phyloP scores from a whole-genome alignment of 768 basidiomycete genomes.

The Tylopilus sp. region DNA sequence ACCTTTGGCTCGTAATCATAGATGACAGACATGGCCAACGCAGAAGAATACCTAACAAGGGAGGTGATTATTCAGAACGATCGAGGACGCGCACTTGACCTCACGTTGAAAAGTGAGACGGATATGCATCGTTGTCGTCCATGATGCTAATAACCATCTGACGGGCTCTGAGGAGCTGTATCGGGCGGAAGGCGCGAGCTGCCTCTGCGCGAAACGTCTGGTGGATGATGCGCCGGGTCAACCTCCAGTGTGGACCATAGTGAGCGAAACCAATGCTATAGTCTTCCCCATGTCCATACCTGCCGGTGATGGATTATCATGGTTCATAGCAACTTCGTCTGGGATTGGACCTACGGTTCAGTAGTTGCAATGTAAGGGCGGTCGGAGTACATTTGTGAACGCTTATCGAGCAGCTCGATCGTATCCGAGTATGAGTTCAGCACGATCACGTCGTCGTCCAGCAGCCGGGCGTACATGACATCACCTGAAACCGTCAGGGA shows the following conservation, averaged over 20 bases:
- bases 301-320: too few species aligned
- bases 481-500: too few species aligned
- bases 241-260: constrained; percentile 5
- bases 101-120: constrained; percentile 6
- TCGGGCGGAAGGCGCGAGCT: constrained; percentile 5
- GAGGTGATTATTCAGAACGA: background rate
- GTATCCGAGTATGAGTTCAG: too few species aligned
- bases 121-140: background rate
- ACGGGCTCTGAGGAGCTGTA: constrained; percentile 9
- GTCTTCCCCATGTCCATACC: too few species aligned
- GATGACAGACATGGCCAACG: constrained; percentile 14
- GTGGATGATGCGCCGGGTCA: constrained; percentile 13
- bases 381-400: too few species aligned
- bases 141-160: constrained; percentile 5
- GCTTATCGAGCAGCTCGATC: too few species aligned
- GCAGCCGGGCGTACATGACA: too few species aligned
- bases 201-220: constrained; percentile 13
- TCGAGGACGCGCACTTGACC: background rate
- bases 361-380: too few species aligned
- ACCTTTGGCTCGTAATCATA: constrained; percentile 16
- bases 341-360: too few species aligned
- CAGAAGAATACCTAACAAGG: background rate
- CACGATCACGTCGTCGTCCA: too few species aligned
- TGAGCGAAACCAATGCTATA: background rate
- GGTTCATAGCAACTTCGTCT: too few species aligned